Base-by-base conservation (phyloP, 2,329 filamentous ascomycete species). In the Xylaria polymorpha region DNA sequence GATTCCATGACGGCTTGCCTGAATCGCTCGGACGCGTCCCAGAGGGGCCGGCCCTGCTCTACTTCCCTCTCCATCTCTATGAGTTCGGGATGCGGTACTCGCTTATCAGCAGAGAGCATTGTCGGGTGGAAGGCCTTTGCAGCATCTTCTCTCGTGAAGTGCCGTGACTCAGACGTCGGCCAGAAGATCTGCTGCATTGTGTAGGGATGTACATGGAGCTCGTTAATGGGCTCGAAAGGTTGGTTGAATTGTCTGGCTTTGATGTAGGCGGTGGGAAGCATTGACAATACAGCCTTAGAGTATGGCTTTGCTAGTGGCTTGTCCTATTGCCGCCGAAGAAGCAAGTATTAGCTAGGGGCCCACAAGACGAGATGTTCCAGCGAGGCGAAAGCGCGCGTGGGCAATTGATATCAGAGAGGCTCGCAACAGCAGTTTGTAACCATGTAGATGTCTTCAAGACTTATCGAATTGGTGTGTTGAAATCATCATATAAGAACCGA, bases 391-490 rank as follows among this genome's bases (percentile, higher is more conserved):
- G 67, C 35, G 59, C 72, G 67, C 44, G 58, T 69, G 63, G 72
- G 74, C 61, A 66, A 63, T 35, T 60, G 61, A 44, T 66, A 76
- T 93, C 91, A 93, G 91, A 91, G 88, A 91, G 88, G 88, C 86
- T 89, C 86, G 87, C 86, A 91, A 90, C 88, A 88, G 84, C 84
- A 70, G 48, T 88, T 87, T 91, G 85, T 95, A 95, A 98, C 93
- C 93, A 96, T 90, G 86, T 90, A 80, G 84, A 81, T 90, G 94
- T 98, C 94, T 97, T 98, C 87, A 97, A 97, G 95, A 98, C 95
- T 98, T 97, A 98, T 98, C 95, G 95, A 92, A 88, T 90, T 89
- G 87, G 87, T 88, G 83, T 85, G 87, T 93, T 82, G 80, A 75
- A 77, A 80, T 88, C 87, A 89, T 89, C 87, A 89, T 81, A 71